phyloP scores from a whole-genome alignment of 345 rosid genomes.

The Euphorbia peplus region DNA sequence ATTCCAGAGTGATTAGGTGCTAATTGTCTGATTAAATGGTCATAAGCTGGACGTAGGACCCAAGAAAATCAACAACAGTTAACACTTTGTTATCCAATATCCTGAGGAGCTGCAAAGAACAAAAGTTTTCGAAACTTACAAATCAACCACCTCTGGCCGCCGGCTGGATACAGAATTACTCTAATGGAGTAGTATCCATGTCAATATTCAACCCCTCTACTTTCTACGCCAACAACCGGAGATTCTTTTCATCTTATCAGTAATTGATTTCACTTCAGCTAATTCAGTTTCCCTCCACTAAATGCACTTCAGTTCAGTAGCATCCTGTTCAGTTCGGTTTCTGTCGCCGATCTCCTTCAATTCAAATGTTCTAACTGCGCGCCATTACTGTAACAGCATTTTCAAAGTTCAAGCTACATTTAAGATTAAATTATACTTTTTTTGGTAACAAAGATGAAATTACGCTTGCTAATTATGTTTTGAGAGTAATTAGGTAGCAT shows the following conservation, averaged over 20 bases:
- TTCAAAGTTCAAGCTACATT: background rate
- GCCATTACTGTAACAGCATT: background rate
- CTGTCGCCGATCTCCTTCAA: slow-evolving; percentile 40
- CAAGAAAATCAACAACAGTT: slow-evolving; percentile 26
- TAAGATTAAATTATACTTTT: background rate
- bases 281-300: no score
- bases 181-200: slow-evolving; percentile 60
- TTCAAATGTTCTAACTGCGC: background rate
- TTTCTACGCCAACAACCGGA: slow-evolving; percentile 17
- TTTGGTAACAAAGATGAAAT: background rate
- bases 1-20: background rate
- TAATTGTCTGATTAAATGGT: background rate
- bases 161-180: slow-evolving; percentile 21
- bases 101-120: background rate
- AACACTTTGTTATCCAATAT: slow-evolving; percentile 34
- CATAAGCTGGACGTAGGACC: slow-evolving; percentile 23
- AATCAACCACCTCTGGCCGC: background rate
- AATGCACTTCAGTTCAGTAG: no score
- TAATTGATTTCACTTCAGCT: no score
- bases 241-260: no score
- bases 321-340: no score
- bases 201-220: slow-evolving; percentile 41
- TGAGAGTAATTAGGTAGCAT: background rate
- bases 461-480: background rate
- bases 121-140: background rate